These are phyloP conservation scores for Pelargonium nanum DNA, from an alignment of 345 rosid genomes.

Conservation along the genomic window DNA sequence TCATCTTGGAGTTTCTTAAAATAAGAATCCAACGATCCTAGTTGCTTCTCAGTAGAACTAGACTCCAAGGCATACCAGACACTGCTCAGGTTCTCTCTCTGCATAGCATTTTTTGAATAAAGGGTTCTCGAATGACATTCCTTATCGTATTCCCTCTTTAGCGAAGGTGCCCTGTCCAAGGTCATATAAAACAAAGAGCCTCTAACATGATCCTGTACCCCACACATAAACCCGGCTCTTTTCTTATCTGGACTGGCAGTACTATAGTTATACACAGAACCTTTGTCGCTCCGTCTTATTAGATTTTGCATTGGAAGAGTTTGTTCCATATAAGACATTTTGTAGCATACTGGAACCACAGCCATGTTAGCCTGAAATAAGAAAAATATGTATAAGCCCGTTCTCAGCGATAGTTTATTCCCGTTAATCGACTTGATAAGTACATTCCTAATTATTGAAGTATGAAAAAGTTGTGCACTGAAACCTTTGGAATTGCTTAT, in stretches of 20 bases:
- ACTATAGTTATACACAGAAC: constrained; percentile 13
- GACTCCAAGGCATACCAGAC: constrained; percentile 22
- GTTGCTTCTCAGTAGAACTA: constrained; percentile 22
- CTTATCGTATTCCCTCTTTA: constrained; percentile 7
- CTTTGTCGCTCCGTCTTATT: constrained; percentile 12
- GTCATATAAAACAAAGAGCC: not conserved
- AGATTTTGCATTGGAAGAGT: constrained; percentile 15
- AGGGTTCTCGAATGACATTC: constrained; percentile 8
- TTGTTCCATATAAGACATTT: constrained; percentile 25
- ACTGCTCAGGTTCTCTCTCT: not conserved
- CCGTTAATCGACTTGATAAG: not conserved
- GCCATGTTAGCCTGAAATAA: constrained; percentile 37
- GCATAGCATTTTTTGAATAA: not conserved
- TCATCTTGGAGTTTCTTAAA: constrained; percentile 37
- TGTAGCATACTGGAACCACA: constrained; percentile 33
- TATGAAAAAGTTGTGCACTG: not conserved
- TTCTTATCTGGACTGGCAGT: not conserved
- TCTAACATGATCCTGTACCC: not conserved
- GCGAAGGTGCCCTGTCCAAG: not conserved
- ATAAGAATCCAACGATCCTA: constrained; percentile 59
- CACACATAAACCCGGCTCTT: not conserved
- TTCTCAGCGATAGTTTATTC: not conserved
- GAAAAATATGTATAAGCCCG: not conserved
- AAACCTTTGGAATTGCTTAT: no score
- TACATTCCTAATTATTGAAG: not conserved